Evolutionary conservation across 805 yeast genomes (phyloP), one percentile per base, ranked within the genome.

Genomic region (Ogataea trehaloabstinens): DNA sequence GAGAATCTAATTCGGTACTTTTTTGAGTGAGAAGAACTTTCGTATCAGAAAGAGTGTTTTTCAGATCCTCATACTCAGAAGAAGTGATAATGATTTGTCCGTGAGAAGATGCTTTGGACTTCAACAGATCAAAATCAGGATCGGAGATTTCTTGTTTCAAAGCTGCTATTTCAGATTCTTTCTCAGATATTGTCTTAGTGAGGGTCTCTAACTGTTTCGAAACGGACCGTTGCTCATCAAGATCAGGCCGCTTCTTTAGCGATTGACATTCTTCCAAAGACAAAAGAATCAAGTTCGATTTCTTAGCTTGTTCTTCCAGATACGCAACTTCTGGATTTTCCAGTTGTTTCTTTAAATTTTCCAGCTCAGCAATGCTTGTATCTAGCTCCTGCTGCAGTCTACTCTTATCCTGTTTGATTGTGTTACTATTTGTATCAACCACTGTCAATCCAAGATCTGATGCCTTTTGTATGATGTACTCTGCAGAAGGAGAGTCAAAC

Each of bases 321-420:
- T 52, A 52, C 6, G 50, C 54, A n/a, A 42, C 34, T 25, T 55
- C 37, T 6, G 71, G 68, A 12, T 39, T 37, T 8, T 52, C 40
- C 28, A 60, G 51, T 29, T 40, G 38, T 6, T 35, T 11, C 13
- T 34, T 21, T 10, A 38, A 31, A 13, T 34, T 13, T 22, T 34
- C 38, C 31, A 41, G 5, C 31, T 39, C 27, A 20, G 20, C 7
- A 8, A 17, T 30, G 10, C 22, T 7, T 7, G 30, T 11, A 15
- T 11, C 15, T 7, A 27, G 8, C 6, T 27, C 30, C 16, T 7
- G 8, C 17, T 27, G 16, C 8, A 11, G 8, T 11, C 6, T 27
- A 7, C 15, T n/a, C 6, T 7, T n/a, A 11, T 27, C 30, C n/a
- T 11, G 10, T 16, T 11, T 16, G 10, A 11, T 27, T 16, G 7